Evolutionary conservation across 805 yeast genomes (phyloP), one percentile per base, ranked within the genome.

Genomic region (Teunomyces aglyptinius): DNA sequence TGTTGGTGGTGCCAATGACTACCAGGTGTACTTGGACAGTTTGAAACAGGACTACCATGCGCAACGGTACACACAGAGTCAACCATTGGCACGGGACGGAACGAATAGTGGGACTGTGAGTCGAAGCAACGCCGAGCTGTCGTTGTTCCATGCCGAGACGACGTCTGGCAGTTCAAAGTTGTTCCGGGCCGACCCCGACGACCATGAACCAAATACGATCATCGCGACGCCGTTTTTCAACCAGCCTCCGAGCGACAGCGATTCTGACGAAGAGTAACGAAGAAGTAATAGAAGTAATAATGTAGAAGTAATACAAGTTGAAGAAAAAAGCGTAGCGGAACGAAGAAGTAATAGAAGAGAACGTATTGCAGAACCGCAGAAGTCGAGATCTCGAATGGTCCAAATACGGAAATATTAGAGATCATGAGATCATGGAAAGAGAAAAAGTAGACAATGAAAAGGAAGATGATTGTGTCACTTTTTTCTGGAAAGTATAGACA

Each of bases 221-320:
- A 62, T 70, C 15, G 70, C 73, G 16, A 64, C 68, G 12, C 73
- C 74, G 18, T 69, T 63, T 45, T 70, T 68, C 56, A 59, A 58
- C 43, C 63, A 63, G 24, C 76, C 75, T 2, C 75, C 75, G 4
- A 57, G 61, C 31, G 73, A 68, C 49, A 59, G 66, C 6, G 71
- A 65, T 6, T 43, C 42, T 2, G 48, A 45, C 13, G 45, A 45
- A 11, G 48, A 29, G 32, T n/a, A 29, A n/a, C n/a, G 13, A 19
- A 29, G 7, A 29, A 6, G 32, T n/a, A 6, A 13, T n/a, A 13
- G 13, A n/a, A 29, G 7, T 28, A n/a, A 28, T 28, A 10, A 28
- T n/a, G 11, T 10, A 28, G 32, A 28, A 28, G 11, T 7, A 7
- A n/a, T 8, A 28, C 10, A n/a, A 28, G 11, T 10, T 10, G 32